Conservation (phyloP, 352 stramenopile genomes). For the Phytophthora meadii region DNA sequence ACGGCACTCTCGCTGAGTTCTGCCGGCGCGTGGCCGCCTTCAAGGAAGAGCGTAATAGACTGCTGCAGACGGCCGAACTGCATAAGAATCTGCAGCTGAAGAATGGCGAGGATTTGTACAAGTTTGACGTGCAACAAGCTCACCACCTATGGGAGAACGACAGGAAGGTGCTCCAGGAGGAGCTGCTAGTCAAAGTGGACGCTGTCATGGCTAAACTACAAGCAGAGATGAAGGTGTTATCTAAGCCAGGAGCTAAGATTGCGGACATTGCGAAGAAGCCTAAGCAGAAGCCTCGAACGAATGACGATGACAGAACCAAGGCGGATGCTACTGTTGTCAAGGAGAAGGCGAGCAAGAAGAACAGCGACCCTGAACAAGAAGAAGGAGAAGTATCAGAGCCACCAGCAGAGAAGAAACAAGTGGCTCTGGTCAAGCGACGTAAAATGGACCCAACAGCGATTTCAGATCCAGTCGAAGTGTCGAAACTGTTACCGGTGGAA, state of each 20-base stretch:
- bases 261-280: slow-evolving; percentile 8
- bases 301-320: slow-evolving; percentile 8
- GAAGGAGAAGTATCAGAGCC: slow-evolving; percentile 38
- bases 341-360: slow-evolving; percentile 11
- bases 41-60: slow-evolving; percentile 79
- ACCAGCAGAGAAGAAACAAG: slow-evolving; percentile 8
- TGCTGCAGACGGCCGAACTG: slow-evolving; percentile 78
- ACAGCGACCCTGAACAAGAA: slow-evolving; percentile 23
- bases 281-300: slow-evolving; percentile 9
- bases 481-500: slow-evolving; percentile 47
- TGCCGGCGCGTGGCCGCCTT: slow-evolving; percentile 84
- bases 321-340: slow-evolving; percentile 23
- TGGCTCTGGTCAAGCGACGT: slow-evolving; percentile 47
- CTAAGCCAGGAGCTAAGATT: slow-evolving; percentile 31
- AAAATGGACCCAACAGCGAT: slow-evolving; percentile 43
- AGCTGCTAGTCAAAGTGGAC: slow-evolving; percentile 59
- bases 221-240: slow-evolving; percentile 54
- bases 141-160: slow-evolving; percentile 74
- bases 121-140: slow-evolving; percentile 78
- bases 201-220: slow-evolving; percentile 55
- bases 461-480: slow-evolving; percentile 25
- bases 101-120: slow-evolving; percentile 80
- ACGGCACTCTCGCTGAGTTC: slow-evolving; percentile 83
- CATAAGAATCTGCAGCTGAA: slow-evolving; percentile 89
- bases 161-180: slow-evolving; percentile 60